These are phyloP conservation scores for Sparassis latifolia DNA, from an alignment of 1,284 basidiomycete species.

Conservation along the genomic window DNA sequence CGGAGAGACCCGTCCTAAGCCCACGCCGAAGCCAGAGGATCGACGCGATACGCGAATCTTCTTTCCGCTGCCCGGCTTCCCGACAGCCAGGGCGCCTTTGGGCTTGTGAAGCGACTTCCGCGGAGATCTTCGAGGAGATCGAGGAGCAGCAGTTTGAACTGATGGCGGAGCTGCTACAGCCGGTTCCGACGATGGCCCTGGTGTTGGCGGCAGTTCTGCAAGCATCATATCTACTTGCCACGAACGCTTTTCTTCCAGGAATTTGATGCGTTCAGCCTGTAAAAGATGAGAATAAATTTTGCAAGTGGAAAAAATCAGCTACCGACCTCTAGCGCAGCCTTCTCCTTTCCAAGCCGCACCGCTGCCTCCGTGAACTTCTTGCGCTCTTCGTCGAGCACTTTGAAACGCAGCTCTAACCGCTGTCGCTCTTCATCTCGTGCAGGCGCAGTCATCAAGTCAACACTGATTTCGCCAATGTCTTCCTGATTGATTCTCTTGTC, in stretches of 20 bases:
- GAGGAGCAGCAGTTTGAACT: not conserved
- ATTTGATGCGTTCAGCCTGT: conserved; percentile 55
- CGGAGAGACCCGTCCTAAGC: conserved; percentile 17
- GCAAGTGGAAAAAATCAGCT: not conserved
- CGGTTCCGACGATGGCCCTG: conserved; percentile 15
- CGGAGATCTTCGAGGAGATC: conserved; percentile 26
- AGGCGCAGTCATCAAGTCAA: conserved; percentile 47
- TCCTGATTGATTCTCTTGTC: conserved; percentile 27
- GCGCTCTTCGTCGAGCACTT: conserved; percentile 63
- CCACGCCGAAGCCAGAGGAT: conserved; percentile 29
- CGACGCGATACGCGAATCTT: conserved; percentile 41
- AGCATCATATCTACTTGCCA: conserved; percentile 62
- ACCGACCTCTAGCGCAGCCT: conserved; percentile 58
- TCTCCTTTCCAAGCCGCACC: conserved; percentile 58
- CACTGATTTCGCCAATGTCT: conserved; percentile 32
- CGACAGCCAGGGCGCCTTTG: conserved; percentile 28
- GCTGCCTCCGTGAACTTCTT: conserved; percentile 59
- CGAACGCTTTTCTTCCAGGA: conserved; percentile 60
- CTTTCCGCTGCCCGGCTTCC: conserved; percentile 33
- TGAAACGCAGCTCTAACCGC: conserved; percentile 41
- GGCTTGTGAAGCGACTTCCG: conserved; percentile 34
- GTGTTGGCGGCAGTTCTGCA: conserved; percentile 47
- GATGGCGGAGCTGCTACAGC: not conserved
- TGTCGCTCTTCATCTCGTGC: conserved; percentile 46
- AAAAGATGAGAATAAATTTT: not conserved